These are phyloP conservation scores for Melaleuca quinquenervia DNA, from an alignment of 345 rosid species.

Conservation along the genomic window DNA sequence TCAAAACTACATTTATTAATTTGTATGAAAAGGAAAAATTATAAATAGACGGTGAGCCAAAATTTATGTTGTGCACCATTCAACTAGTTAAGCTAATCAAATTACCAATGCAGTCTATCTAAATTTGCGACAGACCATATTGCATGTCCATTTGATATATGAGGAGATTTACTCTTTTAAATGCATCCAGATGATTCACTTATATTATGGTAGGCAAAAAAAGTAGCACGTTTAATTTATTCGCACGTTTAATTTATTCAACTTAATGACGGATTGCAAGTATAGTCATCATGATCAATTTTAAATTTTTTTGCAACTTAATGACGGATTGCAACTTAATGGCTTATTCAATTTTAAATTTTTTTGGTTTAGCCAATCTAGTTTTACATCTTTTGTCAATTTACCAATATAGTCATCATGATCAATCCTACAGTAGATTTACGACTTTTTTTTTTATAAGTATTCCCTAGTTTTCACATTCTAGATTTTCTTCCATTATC, in stretches of 20 bases:
- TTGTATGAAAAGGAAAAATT: neutral
- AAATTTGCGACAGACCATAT: neutral
- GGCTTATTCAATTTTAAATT: no score
- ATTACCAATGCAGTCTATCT: neutral
- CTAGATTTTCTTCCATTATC: neutral
- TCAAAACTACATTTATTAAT: neutral
- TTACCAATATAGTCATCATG: neutral
- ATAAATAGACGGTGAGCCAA: no score
- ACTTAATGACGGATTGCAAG: neutral
- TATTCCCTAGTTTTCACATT: neutral
- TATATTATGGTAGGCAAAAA: neutral
- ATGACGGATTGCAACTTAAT: neutral
- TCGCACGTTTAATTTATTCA: neutral
- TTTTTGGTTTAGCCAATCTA: neutral
- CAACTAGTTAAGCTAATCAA: neutral
- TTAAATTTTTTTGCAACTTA: no score
- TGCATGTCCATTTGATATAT: neutral
- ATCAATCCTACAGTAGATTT: neutral
- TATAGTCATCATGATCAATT: no score
- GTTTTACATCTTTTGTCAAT: neutral
- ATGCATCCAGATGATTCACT: neutral
- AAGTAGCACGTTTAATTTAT: neutral
- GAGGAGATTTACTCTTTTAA: neutral
- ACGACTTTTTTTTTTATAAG: neutral
- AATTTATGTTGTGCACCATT: neutral